Evolutionary conservation across 1,284 basidiomycete genomes (phyloP), one percentile per base, ranked within the genome.

Genomic region (Malassezia globosa): DNA sequence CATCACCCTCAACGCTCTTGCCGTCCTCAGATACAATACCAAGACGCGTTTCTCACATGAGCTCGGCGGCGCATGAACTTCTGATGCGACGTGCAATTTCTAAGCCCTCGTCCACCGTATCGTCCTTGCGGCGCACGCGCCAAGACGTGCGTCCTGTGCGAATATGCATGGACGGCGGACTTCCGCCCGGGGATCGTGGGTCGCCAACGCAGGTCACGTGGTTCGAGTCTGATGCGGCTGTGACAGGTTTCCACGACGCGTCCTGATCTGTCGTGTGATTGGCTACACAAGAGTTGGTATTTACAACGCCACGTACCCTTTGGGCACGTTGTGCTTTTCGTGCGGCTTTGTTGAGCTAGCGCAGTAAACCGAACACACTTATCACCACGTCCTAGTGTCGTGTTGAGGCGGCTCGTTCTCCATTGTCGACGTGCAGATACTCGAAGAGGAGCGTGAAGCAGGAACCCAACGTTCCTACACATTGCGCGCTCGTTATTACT

Each of bases 151-250:
- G 29, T 13, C 16, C 29, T 31, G 29, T 42, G 42, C 42, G 39
- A 10, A 7, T 38, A 22, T 21, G 13, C 10, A 11, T 33, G 13
- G n/a, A 43, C 6, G 25, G 19, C 25, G 38, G 16, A 8, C 25
- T 11, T 19, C 27, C 11, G 13, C 24, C 14, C 3, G 22, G 10
- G 34, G 18, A 31, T 33, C 13, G 18, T n/a, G 26, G 11, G 21
- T 6, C 40, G 10, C 35, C 47, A 11, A 36, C 48, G 29, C 57
- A 54, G 48, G 38, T 43, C 42, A 25, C 37, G 37, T 63, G 60
- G 60, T 60, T 55, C 33, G 58, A 63, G 31, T 60, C 56, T 42
- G 56, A 60, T 24, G 49, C 46, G 13, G 52, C 55, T 8, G 45
- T 60, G n/a, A 45, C 51, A 42, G 58, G 58, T 11, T 56, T 48